These are phyloP conservation scores for Pilobolus umbonatus DNA, from an alignment of 192 early-diverging fungal genomes.

Conservation along the genomic window DNA sequence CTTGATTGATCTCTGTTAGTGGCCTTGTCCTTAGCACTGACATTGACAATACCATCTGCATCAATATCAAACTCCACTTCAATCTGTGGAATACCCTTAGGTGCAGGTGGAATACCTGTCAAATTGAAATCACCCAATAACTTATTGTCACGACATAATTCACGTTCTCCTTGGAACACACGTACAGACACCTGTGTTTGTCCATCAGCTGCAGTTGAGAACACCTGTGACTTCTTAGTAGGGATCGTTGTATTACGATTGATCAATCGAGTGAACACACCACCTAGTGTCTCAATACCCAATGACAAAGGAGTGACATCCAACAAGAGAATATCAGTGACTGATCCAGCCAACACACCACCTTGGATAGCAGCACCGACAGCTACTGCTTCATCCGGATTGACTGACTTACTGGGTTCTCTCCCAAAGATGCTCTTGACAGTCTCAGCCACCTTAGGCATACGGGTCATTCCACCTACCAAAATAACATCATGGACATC, in stretches of 20 bases:
- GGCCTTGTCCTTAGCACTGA: constrained; percentile 91
- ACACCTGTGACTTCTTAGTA: constrained; percentile 94
- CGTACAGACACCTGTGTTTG: constrained; percentile 93
- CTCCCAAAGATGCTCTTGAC: constrained; percentile 85
- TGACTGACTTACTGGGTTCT: constrained; percentile 88
- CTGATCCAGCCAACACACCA: constrained; percentile 88
- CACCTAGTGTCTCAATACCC: constrained; percentile 95
- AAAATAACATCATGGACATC: constrained; percentile 93
- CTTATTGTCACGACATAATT: constrained; percentile 93
- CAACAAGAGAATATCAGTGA: constrained; percentile 87
- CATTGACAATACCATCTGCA: constrained; percentile 97
- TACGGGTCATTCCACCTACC: constrained; percentile 95
- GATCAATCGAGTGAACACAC: constrained; percentile 93
- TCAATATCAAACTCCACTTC: constrained; percentile 98
- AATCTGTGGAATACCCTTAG: constrained; percentile 92
- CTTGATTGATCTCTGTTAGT: constrained; percentile 86
- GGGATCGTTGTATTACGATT: constrained; percentile 96
- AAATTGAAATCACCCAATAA: constrained; percentile 96
- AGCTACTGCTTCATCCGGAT: constrained; percentile 97
- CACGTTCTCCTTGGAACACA: constrained; percentile 97
- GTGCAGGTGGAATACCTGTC: constrained; percentile 87
- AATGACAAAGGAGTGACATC: constrained; percentile 96
- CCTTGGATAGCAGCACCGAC: constrained; percentile 95
- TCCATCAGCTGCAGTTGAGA: constrained; percentile 95
- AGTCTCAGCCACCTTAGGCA: constrained; percentile 89